Percentiles rank a stretch among this genome's conserved stretches.
Evolutionary conservation across 1,284 basidiomycete genomes (phyloP).

Genomic region (Cryptococcus floricola): DNA sequence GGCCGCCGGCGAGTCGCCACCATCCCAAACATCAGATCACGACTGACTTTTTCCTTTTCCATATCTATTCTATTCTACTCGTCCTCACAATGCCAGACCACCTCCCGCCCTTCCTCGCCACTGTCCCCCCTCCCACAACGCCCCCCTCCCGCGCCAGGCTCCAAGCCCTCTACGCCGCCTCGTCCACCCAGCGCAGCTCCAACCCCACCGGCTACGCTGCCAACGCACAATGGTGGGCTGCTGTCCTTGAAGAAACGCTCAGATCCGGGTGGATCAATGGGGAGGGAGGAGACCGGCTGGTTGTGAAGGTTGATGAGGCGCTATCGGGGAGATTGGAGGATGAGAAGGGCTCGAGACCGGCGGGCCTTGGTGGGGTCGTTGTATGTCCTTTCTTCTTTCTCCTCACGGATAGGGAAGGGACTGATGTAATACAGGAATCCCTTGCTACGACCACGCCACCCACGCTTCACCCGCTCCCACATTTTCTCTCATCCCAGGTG

Average conservation of each 20-base stretch:
- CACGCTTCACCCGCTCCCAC: constrained; percentile 55
- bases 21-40: too few relatives aligned
- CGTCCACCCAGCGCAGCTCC: constrained; percentile 73
- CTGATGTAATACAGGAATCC: constrained; percentile 18
- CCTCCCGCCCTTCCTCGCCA: constrained; percentile 25
- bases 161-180: constrained; percentile 81
- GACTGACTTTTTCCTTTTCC: too few relatives aligned
- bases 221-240: constrained; percentile 83
- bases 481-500: constrained; percentile 59
- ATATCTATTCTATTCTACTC: too few relatives aligned
- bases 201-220: constrained; percentile 78
- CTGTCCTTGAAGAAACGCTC: constrained; percentile 62
- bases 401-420: not conserved
- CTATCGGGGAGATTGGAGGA: constrained; percentile 60
- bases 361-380: constrained; percentile 73
- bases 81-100: not conserved
- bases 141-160: constrained; percentile 57
- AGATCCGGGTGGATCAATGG: constrained; percentile 57
- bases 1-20: too few relatives aligned
- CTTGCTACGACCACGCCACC: constrained; percentile 23
- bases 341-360: constrained; percentile 57
- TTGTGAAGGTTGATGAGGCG: constrained; percentile 61
- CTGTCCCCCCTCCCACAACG: constrained; percentile 17
- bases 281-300: constrained; percentile 54
- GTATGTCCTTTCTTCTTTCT: constrained; percentile 55